phyloP scores from a whole-genome alignment of 768 basidiomycete genomes.

The Rhizopogon vulgaris region DNA sequence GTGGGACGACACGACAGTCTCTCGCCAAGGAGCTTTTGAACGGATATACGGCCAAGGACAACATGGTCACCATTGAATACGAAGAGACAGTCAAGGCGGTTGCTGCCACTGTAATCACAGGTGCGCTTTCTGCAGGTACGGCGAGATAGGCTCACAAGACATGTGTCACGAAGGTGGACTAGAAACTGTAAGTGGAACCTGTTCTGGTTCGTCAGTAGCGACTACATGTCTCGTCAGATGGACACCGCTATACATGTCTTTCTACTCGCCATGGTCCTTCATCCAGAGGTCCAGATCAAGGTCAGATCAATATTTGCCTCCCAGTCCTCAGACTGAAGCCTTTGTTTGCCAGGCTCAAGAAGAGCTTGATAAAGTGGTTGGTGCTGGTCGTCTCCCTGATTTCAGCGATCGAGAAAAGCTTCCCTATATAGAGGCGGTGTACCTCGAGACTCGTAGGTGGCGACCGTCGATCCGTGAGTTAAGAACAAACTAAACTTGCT shows the following conservation, averaged over 20 bases:
- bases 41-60: not conserved
- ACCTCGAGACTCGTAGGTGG: slow-evolving; percentile 28
- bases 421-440: slow-evolving; percentile 26
- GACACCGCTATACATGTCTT: slow-evolving; percentile 16
- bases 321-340: slow-evolving; percentile 1
- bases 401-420: slow-evolving; percentile 21
- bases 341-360: slow-evolving; percentile 13
- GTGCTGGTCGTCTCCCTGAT: slow-evolving; percentile 22
- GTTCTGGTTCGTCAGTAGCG: not conserved
- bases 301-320: not conserved
- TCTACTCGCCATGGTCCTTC: slow-evolving; percentile 26
- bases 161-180: slow-evolving; percentile 13
- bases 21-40: slow-evolving; percentile 13
- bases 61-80: not conserved
- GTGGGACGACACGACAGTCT: slow-evolving; percentile 16
- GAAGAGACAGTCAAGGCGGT: slow-evolving; percentile 17
- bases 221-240: slow-evolving; percentile 6
- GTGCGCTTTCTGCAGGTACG: slow-evolving; percentile 5
- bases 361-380: slow-evolving; percentile 27
- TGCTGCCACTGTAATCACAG: slow-evolving; percentile 17
- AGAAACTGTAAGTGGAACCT: slow-evolving; percentile 17
- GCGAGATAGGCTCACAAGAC: not conserved
- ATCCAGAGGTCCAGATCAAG: slow-evolving; percentile 25
- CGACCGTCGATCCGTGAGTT: slow-evolving; percentile 23
- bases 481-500: not conserved